Conservation (phyloP, 176 grass and related monocot species). For the Musa itinerans region DNA sequence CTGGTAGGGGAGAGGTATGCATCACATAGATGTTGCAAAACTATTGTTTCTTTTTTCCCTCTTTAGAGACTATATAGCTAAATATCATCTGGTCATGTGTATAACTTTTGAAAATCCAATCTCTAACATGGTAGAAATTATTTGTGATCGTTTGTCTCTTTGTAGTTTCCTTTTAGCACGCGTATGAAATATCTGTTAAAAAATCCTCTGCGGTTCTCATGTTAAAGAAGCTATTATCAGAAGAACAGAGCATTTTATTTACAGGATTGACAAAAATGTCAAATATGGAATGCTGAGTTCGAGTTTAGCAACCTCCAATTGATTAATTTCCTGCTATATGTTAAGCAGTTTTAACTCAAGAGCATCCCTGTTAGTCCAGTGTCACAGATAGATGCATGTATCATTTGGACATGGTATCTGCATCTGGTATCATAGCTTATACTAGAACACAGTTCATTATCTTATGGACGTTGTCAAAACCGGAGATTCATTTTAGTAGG, state of each 20-base stretch:
- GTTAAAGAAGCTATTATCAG: neutral
- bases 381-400: neutral
- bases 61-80: neutral
- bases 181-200: neutral
- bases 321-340: neutral
- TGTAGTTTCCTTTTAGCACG: neutral
- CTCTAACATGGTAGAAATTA: neutral
- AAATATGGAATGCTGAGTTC: no score
- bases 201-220: neutral
- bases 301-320: neutral
- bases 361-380: neutral
- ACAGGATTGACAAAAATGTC: neutral
- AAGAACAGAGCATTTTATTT: neutral
- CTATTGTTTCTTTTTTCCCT: neutral
- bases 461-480: no score
- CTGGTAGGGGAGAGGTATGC: slow-evolving; percentile 87
- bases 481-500: no score
- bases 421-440: neutral
- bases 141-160: neutral
- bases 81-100: neutral
- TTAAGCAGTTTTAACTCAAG: neutral
- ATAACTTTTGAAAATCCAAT: neutral
- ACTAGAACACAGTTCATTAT: neutral
- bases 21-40: neutral
- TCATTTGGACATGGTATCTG: neutral